Evolutionary conservation across 1,284 basidiomycete genomes (phyloP), one percentile per base, ranked within the genome.

Genomic region (Sporisorium scitamineum): DNA sequence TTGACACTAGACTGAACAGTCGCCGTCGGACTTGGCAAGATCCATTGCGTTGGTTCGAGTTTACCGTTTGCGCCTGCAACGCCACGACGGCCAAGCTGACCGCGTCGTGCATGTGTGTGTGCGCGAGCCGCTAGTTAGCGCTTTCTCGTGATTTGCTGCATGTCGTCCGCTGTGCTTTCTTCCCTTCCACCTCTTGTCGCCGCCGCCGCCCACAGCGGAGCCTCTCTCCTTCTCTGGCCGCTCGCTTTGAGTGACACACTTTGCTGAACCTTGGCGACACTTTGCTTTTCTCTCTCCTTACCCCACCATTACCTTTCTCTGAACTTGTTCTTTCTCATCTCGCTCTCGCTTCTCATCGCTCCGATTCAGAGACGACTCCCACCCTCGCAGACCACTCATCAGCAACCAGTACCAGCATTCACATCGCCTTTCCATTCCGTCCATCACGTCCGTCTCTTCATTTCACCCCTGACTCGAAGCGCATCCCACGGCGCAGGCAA

Each of bases 381-480:
- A 29, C 9, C 18, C 10, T 50, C 48, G 29, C 29, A 20, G 47
- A 29, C 48, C n/a, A 50, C 48, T 20, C 48, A 18, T 18, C 48
- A 29, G 29, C 47, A 48, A 16, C 16, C 29, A 31, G 48, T 20
- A 42, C 11, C 41, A 42, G 41, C 41, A 42, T 20, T 42, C 41
- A n/a, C 48, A 50, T n/a, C 27, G 3, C 24, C 14, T 20, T 29
- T 20, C 18, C 27, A 20, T 50, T 16, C n/a, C 39, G 18, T 20
- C 29, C 48, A 50, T 20, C 48, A 5, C 29, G 54, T 29, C 47
- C 57, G 26, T 55, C 45, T 10, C 22, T 66, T 59, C 64, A 67
- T 67, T 56, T 61, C 47, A 27, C 8, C 32, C 6, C 22, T 26
- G n/a, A 20, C 13, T 6, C 18, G 29, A 16, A 54, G 20, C n/a